phyloP scores from a whole-genome alignment of 371 early-diverging fungal genomes.

The Mycotypha africana region DNA sequence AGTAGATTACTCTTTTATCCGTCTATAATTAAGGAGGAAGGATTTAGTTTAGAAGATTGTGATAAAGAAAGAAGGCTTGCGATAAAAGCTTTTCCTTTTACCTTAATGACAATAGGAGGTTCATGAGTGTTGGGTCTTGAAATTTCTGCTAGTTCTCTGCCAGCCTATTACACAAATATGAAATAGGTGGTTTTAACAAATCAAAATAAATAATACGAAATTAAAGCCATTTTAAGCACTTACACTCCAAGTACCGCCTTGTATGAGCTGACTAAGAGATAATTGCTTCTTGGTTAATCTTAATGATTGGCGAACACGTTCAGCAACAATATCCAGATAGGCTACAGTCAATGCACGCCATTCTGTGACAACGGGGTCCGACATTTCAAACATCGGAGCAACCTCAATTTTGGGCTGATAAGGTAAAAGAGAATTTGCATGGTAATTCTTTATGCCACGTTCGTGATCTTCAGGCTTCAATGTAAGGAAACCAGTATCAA shows the following conservation, averaged over 20 bases:
- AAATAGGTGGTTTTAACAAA: not conserved
- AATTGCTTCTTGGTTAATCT: conserved; percentile 53
- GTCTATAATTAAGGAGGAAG: conserved; percentile 1
- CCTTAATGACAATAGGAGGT: conserved; percentile 81
- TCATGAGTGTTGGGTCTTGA: conserved; percentile 78
- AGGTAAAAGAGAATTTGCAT: conserved; percentile 34
- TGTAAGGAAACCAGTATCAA: conserved; percentile 42
- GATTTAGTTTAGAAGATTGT: not conserved
- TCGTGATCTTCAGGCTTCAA: conserved; percentile 37
- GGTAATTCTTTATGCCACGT: conserved; percentile 42
- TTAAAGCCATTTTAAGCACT: too few relatives aligned
- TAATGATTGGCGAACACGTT: conserved; percentile 58
- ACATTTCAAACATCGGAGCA: conserved; percentile 71
- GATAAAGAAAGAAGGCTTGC: not conserved
- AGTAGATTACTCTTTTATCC: conserved; percentile 19
- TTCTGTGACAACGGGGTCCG: conserved; percentile 83
- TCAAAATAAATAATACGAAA: not conserved
- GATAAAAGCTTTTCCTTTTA: not conserved
- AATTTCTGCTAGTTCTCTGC: conserved; percentile 81
- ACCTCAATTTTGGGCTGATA: conserved; percentile 44
- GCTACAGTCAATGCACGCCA: conserved; percentile 92
- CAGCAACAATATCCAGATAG: conserved; percentile 74
- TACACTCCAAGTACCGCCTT: conserved; percentile 87
- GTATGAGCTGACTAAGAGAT: conserved; percentile 78
- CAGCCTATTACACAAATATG: conserved; percentile 53